Percentiles rank a stretch among this genome's conserved stretches.
These are phyloP conservation scores for Ambispora gerdemannii DNA, from an alignment of 192 early-diverging fungal genomes.

Conservation along the genomic window DNA sequence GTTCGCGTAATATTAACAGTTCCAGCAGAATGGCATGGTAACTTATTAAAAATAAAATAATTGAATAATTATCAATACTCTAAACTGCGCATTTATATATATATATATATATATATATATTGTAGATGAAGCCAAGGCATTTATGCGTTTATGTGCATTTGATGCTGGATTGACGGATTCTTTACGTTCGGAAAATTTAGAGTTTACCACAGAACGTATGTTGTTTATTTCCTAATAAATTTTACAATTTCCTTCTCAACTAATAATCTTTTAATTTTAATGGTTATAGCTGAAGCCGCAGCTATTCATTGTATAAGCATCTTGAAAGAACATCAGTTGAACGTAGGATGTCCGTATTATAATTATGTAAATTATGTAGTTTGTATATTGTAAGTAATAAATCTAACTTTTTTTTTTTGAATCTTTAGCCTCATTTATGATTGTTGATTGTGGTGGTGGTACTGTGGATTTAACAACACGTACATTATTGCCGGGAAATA, in stretches of 20 bases:
- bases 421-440: slow-evolving; percentile 39
- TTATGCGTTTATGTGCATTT: slow-evolving; percentile 14
- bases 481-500: background rate
- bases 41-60: background rate
- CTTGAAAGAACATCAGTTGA: background rate
- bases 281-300: slow-evolving; percentile 1
- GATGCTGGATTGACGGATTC: slow-evolving; percentile 5
- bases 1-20: slow-evolving; percentile 9
- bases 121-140: slow-evolving; percentile 3
- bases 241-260: background rate
- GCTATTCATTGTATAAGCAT: slow-evolving; percentile 10
- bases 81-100: background rate
- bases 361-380: background rate
- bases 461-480: slow-evolving; percentile 46
- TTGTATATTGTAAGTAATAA: background rate
- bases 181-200: background rate
- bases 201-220: slow-evolving; percentile 28
- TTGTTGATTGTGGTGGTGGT: slow-evolving; percentile 47
- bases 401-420: background rate
- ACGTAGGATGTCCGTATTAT: background rate
- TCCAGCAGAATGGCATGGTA: slow-evolving; percentile 27
- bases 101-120: slow-evolving; percentile 6
- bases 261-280: background rate
- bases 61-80: background rate
- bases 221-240: background rate